Percentiles rank a stretch among this genome's conserved stretches.
Conservation (phyloP, 1,139 yeast genomes). For the Zygosaccharomyces sapae region DNA sequence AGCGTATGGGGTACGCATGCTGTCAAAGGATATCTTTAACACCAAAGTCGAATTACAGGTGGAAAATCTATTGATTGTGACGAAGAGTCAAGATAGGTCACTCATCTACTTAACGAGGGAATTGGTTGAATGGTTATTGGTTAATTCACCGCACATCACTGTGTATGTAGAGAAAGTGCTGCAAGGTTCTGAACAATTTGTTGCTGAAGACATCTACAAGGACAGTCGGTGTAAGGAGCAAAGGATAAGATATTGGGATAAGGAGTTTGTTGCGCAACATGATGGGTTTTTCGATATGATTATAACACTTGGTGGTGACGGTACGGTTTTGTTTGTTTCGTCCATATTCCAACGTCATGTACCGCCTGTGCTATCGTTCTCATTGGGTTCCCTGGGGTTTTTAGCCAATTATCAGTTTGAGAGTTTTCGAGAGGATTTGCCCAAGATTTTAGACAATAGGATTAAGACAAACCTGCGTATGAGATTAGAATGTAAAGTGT, state of each 20-base stretch:
- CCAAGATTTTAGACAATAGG: constrained; percentile 58
- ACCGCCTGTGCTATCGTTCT: constrained; percentile 82
- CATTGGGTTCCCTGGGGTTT: constrained; percentile 78
- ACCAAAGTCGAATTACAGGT: constrained; percentile 73
- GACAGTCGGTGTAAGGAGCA: constrained; percentile 31
- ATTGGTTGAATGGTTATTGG: constrained; percentile 69
- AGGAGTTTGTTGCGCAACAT: constrained; percentile 47
- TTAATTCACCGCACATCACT: constrained; percentile 44
- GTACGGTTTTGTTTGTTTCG: constrained; percentile 78
- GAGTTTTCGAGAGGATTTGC: constrained; percentile 55
- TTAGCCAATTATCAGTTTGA: constrained; percentile 74
- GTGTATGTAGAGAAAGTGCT: constrained; percentile 74
- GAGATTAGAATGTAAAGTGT: constrained; percentile 70
- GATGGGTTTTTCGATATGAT: constrained; percentile 67
- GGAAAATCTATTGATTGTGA: constrained; percentile 68
- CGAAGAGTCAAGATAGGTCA: constrained; percentile 84
- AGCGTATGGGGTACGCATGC: constrained; percentile 78
- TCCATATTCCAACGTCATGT: constrained; percentile 74
- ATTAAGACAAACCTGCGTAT: constrained; percentile 75
- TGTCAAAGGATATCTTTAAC: constrained; percentile 68
- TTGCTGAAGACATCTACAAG: constrained; percentile 40
- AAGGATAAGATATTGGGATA: constrained; percentile 64
- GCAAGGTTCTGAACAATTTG: constrained; percentile 57
- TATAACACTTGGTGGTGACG: constrained; percentile 84
- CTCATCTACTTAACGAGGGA: constrained; percentile 70